phyloP scores from a whole-genome alignment of 2,329 filamentous ascomycete species.

The Pseudocercospora ulei region DNA sequence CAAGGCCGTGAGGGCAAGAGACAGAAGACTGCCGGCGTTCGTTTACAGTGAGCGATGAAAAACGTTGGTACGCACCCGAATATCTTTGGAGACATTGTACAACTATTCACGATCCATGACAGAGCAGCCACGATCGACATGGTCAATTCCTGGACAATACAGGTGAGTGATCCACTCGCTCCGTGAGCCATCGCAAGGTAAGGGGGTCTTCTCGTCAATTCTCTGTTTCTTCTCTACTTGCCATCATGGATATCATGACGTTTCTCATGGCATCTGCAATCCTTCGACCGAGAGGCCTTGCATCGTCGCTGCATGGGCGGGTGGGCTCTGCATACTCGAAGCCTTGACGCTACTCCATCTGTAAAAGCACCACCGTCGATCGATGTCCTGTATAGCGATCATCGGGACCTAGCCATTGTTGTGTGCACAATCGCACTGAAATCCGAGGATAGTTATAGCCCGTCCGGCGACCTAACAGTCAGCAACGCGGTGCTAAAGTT shows the following conservation, averaged over 20 bases:
- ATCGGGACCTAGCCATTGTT: too few species aligned
- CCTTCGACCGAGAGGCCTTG: too few species aligned
- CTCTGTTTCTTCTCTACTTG: background rate
- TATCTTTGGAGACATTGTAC: slow-evolving; percentile 6
- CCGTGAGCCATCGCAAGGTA: slow-evolving; percentile 4
- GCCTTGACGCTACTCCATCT: too few species aligned
- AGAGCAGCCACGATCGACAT: slow-evolving; percentile 8
- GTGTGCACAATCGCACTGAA: too few species aligned
- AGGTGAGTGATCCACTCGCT: slow-evolving; percentile 7
- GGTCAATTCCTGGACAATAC: background rate
- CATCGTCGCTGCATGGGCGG: too few species aligned
- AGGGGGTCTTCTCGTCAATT: slow-evolving; percentile 1
- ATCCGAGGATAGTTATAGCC: too few species aligned
- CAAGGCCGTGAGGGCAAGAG: slow-evolving; percentile 50
- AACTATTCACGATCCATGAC: slow-evolving; percentile 21
- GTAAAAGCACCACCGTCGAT: too few species aligned
- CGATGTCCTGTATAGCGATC: too few species aligned
- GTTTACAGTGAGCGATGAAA: slow-evolving; percentile 43
- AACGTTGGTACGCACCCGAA: slow-evolving; percentile 26
- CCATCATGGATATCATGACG: background rate
- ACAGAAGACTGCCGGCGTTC: slow-evolving; percentile 53
- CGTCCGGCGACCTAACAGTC: too few species aligned
- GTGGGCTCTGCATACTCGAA: too few species aligned
- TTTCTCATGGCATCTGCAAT: too few species aligned
- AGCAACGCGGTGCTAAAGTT: too few species aligned